phyloP scores from a whole-genome alignment of 139 green algal genomes.

The Chlorella sp. region DNA sequence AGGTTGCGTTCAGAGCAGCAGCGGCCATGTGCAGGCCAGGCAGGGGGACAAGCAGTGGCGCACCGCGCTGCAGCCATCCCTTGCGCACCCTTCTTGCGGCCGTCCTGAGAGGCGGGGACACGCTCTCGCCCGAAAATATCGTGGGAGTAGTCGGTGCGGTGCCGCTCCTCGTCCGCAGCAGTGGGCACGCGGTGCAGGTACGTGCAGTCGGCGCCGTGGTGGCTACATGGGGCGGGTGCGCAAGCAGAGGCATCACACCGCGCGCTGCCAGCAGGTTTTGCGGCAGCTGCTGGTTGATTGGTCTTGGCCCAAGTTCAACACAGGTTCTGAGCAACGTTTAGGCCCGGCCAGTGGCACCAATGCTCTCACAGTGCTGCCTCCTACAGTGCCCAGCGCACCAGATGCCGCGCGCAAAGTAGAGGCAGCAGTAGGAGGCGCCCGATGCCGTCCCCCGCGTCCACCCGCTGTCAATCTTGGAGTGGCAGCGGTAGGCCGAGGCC shows the following conservation, averaged over 20 bases:
- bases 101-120: slow-evolving; percentile 13
- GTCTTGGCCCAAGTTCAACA: too few species aligned
- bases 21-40: too few species aligned
- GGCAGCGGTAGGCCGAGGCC: slow-evolving; percentile 66
- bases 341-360: too few species aligned
- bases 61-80: neutral
- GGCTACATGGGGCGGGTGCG: slow-evolving; percentile 55
- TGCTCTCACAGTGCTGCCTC: too few species aligned
- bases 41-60: too few species aligned
- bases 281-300: neutral
- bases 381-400: neutral
- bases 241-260: neutral
- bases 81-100: slow-evolving; percentile 31
- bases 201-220: slow-evolving; percentile 67
- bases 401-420: slow-evolving; percentile 71
- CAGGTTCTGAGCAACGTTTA: too few species aligned
- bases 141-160: slow-evolving; percentile 49
- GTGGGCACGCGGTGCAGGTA: slow-evolving; percentile 78
- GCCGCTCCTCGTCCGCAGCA: slow-evolving; percentile 59
- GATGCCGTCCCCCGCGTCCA: slow-evolving; percentile 65
- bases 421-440: slow-evolving; percentile 62
- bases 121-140: slow-evolving; percentile 82
- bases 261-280: too few species aligned
- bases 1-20: too few species aligned
- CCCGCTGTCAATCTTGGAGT: slow-evolving; percentile 58